A percentile compares a stretch with the other conserved stretches of the same genome.
Evolutionary conservation across 805 yeast species (phyloP).

Genomic region (Kodamaea kaohsiungensis): DNA sequence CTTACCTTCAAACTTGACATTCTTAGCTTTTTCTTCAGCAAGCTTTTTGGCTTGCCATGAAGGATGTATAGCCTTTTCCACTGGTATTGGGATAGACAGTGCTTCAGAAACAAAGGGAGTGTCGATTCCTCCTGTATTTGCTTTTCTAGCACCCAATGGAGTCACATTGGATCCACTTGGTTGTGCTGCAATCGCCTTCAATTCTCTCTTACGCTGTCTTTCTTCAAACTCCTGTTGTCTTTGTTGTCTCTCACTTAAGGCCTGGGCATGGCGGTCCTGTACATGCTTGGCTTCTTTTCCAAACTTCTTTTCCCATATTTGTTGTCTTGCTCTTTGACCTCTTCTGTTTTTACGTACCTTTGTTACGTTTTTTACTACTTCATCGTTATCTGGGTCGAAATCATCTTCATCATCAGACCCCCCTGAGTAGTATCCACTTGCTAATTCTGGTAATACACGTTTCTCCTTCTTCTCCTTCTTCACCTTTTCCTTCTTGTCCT

Average conservation of each 20-base stretch:
- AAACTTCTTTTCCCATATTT: conserved; percentile 92
- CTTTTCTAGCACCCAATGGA: conserved; percentile 39
- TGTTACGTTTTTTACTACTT: conserved; percentile 53
- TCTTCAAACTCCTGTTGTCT: conserved; percentile 69
- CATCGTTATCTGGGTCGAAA: conserved; percentile 44
- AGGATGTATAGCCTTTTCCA: conserved; percentile 64
- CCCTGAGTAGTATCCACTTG: conserved; percentile 82
- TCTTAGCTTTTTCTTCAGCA: conserved; percentile 65
- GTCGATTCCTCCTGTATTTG: neutral
- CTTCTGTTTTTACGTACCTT: conserved; percentile 79
- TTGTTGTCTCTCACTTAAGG: conserved; percentile 55
- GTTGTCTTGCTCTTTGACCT: conserved; percentile 96
- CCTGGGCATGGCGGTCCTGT: conserved; percentile 58
- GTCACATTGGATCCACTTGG: conserved; percentile 42
- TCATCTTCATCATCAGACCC: conserved; percentile 67
- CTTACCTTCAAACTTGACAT: conserved; percentile 77
- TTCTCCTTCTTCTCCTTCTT: conserved; percentile 28
- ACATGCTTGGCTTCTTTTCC: conserved; percentile 86
- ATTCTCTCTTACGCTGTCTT: conserved; percentile 66
- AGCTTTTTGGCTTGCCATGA: conserved; percentile 93
- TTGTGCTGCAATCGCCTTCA: conserved; percentile 42
- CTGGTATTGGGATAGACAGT: conserved; percentile 3
- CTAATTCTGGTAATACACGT: conserved; percentile 62
- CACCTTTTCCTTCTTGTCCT: conserved; percentile 21
- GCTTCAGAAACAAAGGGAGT: conserved; percentile 18